Evolutionary conservation across 2,329 filamentous ascomycete species (phyloP).

Genomic region (Claviceps fusiformis): DNA sequence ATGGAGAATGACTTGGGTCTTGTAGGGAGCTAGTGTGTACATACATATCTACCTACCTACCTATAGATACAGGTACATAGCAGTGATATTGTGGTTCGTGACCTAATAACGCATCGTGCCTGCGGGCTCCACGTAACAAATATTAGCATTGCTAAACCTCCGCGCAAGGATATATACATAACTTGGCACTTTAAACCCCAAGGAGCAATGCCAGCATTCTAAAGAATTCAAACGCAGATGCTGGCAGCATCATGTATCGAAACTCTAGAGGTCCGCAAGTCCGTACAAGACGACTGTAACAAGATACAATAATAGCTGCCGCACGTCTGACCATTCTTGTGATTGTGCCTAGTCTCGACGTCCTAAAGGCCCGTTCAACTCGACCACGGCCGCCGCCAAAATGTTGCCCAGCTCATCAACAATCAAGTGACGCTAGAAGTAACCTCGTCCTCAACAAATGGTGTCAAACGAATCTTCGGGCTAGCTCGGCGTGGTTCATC

Average conservation of each 20-base stretch:
- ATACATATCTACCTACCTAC: too few species aligned
- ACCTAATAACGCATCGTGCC: too few species aligned
- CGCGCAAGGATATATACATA: too few species aligned
- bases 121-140: too few species aligned
- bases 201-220: too few species aligned
- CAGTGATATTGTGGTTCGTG: too few species aligned
- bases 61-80: too few species aligned
- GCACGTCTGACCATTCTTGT: background rate
- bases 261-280: background rate
- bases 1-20: background rate
- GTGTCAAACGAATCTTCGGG: conserved; percentile 11
- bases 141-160: too few species aligned
- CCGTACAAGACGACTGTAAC: background rate
- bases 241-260: background rate
- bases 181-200: too few species aligned
- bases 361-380: background rate
- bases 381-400: background rate
- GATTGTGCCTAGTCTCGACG: background rate
- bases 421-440: background rate
- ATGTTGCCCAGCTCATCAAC: background rate
- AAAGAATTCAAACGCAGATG: background rate
- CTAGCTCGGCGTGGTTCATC: conserved; percentile 27
- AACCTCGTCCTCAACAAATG: conserved; percentile 7
- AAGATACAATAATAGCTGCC: background rate
- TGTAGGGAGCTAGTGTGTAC: background rate